Evolutionary conservation across 352 stramenopile genomes (phyloP).

Genomic region (Phytophthora ramorum): DNA sequence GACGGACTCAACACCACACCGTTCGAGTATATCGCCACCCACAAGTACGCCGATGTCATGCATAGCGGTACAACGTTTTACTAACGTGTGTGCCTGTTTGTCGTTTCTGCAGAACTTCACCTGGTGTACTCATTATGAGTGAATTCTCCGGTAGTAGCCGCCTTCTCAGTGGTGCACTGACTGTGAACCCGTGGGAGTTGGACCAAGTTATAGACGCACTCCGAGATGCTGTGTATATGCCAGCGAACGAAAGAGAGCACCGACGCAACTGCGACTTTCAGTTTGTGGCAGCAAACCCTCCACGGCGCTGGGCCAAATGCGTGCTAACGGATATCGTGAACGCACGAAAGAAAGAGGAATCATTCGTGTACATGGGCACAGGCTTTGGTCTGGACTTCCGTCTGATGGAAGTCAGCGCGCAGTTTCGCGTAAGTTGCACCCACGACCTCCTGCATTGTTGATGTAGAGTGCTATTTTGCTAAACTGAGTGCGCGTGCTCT

Average conservation of each 20-base stretch:
- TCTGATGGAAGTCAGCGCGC: conserved; percentile 94
- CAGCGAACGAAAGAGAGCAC: conserved; percentile 71
- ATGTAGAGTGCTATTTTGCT: not conserved
- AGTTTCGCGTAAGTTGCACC: conserved; percentile 79
- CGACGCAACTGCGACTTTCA: conserved; percentile 81
- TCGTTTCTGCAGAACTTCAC: conserved; percentile 46
- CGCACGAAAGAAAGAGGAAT: conserved; percentile 80
- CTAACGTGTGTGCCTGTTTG: not conserved
- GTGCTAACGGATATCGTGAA: conserved; percentile 83
- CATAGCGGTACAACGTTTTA: not conserved
- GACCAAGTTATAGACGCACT: conserved; percentile 79
- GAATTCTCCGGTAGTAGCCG: conserved; percentile 97
- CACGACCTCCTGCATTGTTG: not conserved
- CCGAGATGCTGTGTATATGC: conserved; percentile 79
- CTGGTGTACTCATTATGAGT: conserved; percentile 95
- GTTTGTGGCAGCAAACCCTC: conserved; percentile 74
- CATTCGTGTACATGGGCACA: conserved; percentile 89
- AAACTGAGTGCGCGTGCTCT: not conserved
- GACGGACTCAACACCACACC: conserved; percentile 82
- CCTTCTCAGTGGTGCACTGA: conserved; percentile 94
- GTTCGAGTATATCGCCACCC: conserved; percentile 87
- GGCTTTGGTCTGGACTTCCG: conserved; percentile 97
- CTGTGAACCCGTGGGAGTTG: conserved; percentile 98
- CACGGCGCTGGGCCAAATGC: conserved; percentile 74
- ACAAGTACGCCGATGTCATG: conserved; percentile 50